Base-by-base conservation (phyloP, 2,329 filamentous ascomycete species). In the Colletotrichum scovillei region DNA sequence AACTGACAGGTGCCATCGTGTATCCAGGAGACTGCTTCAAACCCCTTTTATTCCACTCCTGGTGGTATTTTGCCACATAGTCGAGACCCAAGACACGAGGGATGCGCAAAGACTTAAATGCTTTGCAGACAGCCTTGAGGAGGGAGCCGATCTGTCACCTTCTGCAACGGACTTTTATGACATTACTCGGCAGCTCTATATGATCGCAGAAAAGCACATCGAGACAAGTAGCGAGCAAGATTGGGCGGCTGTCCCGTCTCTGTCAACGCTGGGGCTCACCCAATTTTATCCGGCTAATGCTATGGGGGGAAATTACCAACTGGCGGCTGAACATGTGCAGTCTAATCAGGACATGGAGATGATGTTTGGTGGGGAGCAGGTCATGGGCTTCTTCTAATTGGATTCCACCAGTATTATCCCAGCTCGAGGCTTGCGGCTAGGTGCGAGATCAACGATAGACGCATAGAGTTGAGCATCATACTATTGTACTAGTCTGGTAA, bases 1-100 rank as follows among this genome's bases (percentile, higher is more conserved):
- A n/a, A 28, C 24, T 55, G 24, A n/a, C 9, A 3, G 3, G n/a
- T 26, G 22, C 52, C 5, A 26, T 0, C 4, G 7, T 49, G 19
- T 16, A 1, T 16, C 6, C 1, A 66, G 68, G 68, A 12, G 68
- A 32, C 35, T 70, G 1, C 35, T 70, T 1, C 67, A 70, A 9
- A 53, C 42, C 19, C 68, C 68, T 5, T 70, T 70, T 0, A 52
- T 59, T 0, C 68, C 68, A 3, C 28, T 70, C 1, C 28, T 70
- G 8, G 68, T 70, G 0, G 8, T 70, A 26, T 70, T 60, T 11
- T 65, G 68, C 28, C 24, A 70, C n/a, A 30, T 58, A 2, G n/a
- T 70, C 11, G 46, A 46, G 9, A 56, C 30, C 11, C 42, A 53
- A 16, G 55, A 65, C 5, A 4, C 28, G 0, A 32, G 46, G 5